Base-by-base conservation (phyloP, 2,329 filamentous ascomycete genomes). In the Curvularia lunata region DNA sequence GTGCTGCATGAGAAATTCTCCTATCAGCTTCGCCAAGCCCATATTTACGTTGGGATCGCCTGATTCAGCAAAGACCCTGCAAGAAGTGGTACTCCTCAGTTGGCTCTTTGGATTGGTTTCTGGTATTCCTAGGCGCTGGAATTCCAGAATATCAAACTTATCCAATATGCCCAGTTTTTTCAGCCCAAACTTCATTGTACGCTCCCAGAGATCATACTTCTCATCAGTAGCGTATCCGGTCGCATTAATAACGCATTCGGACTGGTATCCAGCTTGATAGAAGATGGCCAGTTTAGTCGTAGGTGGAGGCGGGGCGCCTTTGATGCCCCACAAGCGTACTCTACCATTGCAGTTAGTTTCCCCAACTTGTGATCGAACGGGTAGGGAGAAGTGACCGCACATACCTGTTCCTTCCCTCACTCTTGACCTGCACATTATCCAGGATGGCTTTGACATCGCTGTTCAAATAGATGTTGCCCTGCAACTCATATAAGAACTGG, bases 401-500 rank as follows among this genome's bases (percentile, higher is more conserved):
- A 16, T 1, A 34, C 32, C 32, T 34, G 13, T 34, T 34, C 12
- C 13, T 34, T 6, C 32, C 32, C 32, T 34, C 32, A n/a, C 32
- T 34, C 75, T 74, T 4, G 79, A 75, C 68, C 19, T 64, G 62
- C 0, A 80, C 74, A 0, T 62, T 52, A 12, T 76, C 72, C 0
- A 82, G 54, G 23, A 78, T 72, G 0, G 77, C 79, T 9, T 77
- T 78, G 0, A 81, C 78, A 51, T 82, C 80, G 0, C 77, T 77
- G 27, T 82, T 81, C 10, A 80, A 52, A 51, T 82, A 82, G 0
- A 78, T 56, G 9, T 79, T 77, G 0, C 80, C 80, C 18, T 82
- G 80, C 18, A 82, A 66, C 52, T 82, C 80, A 41, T 82, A 82
- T 2, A 82, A 61, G 1, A 82, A 69, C 54, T 82, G 80, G 53